Conservation (phyloP, 2,329 filamentous ascomycete species). For the Hymenoscyphus repandus region DNA sequence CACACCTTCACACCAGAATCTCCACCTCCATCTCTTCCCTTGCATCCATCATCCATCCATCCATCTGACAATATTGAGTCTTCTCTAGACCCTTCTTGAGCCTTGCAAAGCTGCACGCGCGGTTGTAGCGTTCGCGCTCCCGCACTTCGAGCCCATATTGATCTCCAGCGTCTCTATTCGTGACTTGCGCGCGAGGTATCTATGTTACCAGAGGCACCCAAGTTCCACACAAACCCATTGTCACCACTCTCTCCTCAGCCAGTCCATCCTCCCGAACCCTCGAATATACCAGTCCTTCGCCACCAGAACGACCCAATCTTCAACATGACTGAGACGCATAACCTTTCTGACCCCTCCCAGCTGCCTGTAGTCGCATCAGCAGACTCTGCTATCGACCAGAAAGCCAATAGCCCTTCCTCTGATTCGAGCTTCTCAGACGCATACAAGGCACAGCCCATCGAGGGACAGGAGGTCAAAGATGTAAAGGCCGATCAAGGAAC, state of each 20-base stretch:
- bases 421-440: constrained; percentile 32
- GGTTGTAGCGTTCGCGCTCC: too few species aligned
- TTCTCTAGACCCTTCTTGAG: too few species aligned
- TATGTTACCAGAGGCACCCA: constrained; percentile 39
- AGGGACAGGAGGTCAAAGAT: constrained; percentile 14
- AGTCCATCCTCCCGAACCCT: constrained; percentile 60
- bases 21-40: too few species aligned
- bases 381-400: neutral
- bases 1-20: too few species aligned
- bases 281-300: constrained; percentile 64
- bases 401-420: constrained; percentile 8
- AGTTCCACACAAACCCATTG: constrained; percentile 59
- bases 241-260: constrained; percentile 69
- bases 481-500: constrained; percentile 16
- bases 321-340: constrained; percentile 58
- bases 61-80: neutral
- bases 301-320: constrained; percentile 69
- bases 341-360: neutral
- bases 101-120: too few species aligned
- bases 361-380: neutral
- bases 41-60: neutral
- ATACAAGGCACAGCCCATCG: constrained; percentile 28
- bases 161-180: constrained; percentile 3
- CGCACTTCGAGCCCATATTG: too few species aligned
- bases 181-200: constrained; percentile 14